These are phyloP conservation scores for Cryptococcus floricola DNA, from an alignment of 1,284 basidiomycete genomes.

Conservation along the genomic window DNA sequence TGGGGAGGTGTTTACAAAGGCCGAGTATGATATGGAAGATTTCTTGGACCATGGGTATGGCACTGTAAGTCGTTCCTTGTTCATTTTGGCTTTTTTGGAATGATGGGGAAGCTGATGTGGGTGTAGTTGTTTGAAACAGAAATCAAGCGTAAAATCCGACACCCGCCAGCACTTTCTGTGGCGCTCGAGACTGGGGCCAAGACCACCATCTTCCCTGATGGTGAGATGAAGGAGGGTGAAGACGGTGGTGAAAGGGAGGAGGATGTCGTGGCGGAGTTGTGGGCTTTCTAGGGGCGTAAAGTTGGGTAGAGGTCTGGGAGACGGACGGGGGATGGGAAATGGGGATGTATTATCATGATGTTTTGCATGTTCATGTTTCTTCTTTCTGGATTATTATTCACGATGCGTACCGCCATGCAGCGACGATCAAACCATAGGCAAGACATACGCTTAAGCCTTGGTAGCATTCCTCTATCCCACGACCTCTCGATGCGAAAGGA, in stretches of 20 bases:
- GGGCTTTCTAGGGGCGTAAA: neutral
- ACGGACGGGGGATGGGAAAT: neutral
- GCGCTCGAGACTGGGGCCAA: slow-evolving; percentile 26
- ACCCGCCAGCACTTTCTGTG: slow-evolving; percentile 62
- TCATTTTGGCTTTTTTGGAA: neutral
- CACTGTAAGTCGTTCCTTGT: slow-evolving; percentile 60
- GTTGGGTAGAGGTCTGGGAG: neutral
- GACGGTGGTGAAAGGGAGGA: neutral
- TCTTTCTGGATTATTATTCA: no score
- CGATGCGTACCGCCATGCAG: no score
- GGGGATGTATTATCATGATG: neutral
- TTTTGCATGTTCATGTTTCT: no score
- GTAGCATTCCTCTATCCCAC: no score
- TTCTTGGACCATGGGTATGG: slow-evolving; percentile 94
- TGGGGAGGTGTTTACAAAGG: slow-evolving; percentile 88
- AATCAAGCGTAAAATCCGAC: slow-evolving; percentile 70
- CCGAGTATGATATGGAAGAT: slow-evolving; percentile 85
- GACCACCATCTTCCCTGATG: neutral
- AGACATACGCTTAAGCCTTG: no score
- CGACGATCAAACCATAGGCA: no score
- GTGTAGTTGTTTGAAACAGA: slow-evolving; percentile 82
- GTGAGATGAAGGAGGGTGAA: neutral
- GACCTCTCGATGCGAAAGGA: no score
- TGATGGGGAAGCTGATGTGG: neutral
- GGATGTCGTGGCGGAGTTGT: neutral